These are phyloP conservation scores for Magnolia changhungtana DNA, from an alignment of 164 flowering plant species.

Conservation along the genomic window DNA sequence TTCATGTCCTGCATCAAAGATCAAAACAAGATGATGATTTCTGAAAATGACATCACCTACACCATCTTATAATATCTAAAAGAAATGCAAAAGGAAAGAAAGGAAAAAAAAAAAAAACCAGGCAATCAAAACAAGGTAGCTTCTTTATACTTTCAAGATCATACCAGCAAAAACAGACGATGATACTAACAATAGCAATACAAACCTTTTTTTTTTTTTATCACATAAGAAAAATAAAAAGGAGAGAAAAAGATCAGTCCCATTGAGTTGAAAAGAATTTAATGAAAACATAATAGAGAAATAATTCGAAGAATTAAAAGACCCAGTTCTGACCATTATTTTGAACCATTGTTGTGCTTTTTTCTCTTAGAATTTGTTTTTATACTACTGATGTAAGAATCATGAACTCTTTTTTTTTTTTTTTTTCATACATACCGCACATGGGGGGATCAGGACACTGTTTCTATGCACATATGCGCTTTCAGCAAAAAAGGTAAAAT, in stretches of 20 bases:
- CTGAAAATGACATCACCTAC: neutral
- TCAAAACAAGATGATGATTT: neutral
- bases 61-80: neutral
- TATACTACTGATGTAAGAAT: no score
- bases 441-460: no score
- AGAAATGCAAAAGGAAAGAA: neutral
- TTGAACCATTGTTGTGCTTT: no score
- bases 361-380: no score
- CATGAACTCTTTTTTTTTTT: no score
- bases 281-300: neutral
- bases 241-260: slow-evolving; percentile 23
- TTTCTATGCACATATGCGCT: slow-evolving; percentile 22
- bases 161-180: slow-evolving; percentile 22
- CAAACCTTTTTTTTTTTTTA: slow-evolving; percentile 22
- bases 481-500: slow-evolving; percentile 23
- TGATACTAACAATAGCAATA: slow-evolving; percentile 13
- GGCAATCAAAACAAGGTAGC: slow-evolving; percentile 26
- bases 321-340: neutral
- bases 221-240: slow-evolving; percentile 22
- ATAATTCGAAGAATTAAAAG: slow-evolving; percentile 7
- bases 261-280: neutral
- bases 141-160: slow-evolving; percentile 31
- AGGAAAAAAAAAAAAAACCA: slow-evolving; percentile 11
- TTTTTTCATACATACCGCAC: no score
- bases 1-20: neutral